Evolutionary conservation across 805 yeast species (phyloP).

Genomic region (Dipodascus geniculatus): DNA sequence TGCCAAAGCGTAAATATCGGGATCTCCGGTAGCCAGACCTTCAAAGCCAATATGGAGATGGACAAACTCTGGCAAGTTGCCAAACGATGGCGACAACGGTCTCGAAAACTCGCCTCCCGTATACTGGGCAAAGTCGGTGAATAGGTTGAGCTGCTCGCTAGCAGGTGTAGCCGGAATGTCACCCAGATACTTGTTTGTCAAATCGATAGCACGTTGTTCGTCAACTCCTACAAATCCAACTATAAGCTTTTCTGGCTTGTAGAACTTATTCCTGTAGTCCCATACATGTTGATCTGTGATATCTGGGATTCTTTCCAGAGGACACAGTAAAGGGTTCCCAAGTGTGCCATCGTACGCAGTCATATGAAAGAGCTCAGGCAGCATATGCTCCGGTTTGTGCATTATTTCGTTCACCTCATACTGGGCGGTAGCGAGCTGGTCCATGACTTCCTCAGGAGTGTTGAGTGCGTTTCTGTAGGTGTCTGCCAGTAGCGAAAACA

Average conservation of each 20-base stretch:
- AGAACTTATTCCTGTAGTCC: conserved; percentile 53
- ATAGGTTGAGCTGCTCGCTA: conserved; percentile 19
- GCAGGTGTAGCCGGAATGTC: conserved; percentile 32
- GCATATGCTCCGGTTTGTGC: conserved; percentile 68
- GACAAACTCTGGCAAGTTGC: conserved; percentile 65
- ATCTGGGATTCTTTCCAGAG: conserved; percentile 48
- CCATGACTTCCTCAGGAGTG: conserved; percentile 57
- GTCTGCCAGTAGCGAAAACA: conserved; percentile 67
- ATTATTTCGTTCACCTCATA: conserved; percentile 78
- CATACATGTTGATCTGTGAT: conserved; percentile 43
- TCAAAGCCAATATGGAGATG: conserved; percentile 84
- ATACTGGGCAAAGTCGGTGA: conserved; percentile 32
- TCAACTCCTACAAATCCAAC: conserved; percentile 82
- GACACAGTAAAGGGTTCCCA: conserved; percentile 80
- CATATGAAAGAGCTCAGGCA: conserved; percentile 84
- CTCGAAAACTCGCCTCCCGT: conserved; percentile 48
- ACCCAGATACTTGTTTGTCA: conserved; percentile 54
- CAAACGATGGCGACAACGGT: conserved; percentile 44
- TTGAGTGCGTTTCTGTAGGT: conserved; percentile 65
- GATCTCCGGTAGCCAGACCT: conserved; percentile 70
- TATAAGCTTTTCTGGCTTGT: conserved; percentile 70
- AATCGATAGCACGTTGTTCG: conserved; percentile 52
- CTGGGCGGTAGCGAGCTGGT: conserved; percentile 58
- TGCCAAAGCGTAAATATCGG: conserved; percentile 85
- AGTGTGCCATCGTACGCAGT: conserved; percentile 71